Percentiles rank a stretch among this genome's conserved stretches.
Evolutionary conservation across 2,329 filamentous ascomycete species (phyloP).

Genomic region (Phyllosticta capitalensis): DNA sequence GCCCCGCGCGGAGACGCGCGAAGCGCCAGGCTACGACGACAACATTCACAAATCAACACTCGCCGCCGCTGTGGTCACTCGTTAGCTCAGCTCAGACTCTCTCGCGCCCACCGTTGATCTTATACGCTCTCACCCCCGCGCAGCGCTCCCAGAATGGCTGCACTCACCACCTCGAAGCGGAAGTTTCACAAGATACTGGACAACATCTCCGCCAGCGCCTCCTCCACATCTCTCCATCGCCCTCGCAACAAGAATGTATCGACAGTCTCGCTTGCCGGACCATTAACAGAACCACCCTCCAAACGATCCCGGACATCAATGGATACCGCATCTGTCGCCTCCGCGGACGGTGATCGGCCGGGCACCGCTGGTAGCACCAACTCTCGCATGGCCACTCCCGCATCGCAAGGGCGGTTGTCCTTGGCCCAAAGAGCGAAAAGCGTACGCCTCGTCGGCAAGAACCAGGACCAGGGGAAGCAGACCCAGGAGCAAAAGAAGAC

Average conservation of each 20-base stretch:
- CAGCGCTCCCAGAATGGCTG: constrained; percentile 22
- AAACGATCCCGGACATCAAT: constrained; percentile 27
- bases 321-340: constrained; percentile 13
- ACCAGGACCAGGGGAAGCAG: constrained; percentile 11
- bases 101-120: background rate
- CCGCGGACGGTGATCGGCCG: constrained; percentile 6
- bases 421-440: constrained; percentile 14
- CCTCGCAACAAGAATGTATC: constrained; percentile 30
- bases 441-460: constrained; percentile 21
- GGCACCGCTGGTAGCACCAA: constrained; percentile 1
- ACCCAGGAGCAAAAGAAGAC: constrained; percentile 23
- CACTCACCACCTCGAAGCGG: constrained; percentile 70
- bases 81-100: background rate
- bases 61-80: background rate
- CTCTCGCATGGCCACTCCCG: background rate
- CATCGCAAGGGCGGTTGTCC: constrained; percentile 11
- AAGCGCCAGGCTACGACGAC: background rate
- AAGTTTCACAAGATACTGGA: constrained; percentile 73
- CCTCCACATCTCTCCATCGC: constrained; percentile 25
- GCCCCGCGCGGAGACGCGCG: background rate
- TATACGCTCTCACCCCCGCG: background rate
- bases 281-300: constrained; percentile 20
- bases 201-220: constrained; percentile 44
- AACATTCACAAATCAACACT: background rate
- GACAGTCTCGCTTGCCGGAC: constrained; percentile 18